Evolutionary conservation across 371 early-diverging fungal genomes (phyloP).

Genomic region (Rhizomucor miehei): DNA sequence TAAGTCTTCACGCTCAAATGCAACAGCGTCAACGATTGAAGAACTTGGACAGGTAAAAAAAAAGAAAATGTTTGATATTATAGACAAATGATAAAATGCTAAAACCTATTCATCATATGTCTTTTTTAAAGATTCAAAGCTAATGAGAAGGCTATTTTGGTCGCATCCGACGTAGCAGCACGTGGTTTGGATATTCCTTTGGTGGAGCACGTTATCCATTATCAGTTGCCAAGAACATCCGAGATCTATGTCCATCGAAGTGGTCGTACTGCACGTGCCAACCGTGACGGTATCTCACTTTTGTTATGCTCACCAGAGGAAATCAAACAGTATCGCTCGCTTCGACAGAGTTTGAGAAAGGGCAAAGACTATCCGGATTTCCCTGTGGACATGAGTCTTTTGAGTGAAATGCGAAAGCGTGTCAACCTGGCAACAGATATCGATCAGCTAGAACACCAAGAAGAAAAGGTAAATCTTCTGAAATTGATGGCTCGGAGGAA

Average conservation of each 20-base stretch:
- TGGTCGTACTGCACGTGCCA: conserved; percentile 90
- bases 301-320: conserved; percentile 86
- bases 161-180: conserved; percentile 91
- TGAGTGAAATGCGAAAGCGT: conserved; percentile 65
- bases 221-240: conserved; percentile 80
- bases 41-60: conserved; percentile 75
- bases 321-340: conserved; percentile 68
- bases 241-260: conserved; percentile 88
- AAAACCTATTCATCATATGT: no score
- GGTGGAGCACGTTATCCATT: conserved; percentile 87
- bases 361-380: conserved; percentile 63
- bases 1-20: conserved; percentile 91
- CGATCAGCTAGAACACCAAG: conserved; percentile 73
- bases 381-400: conserved; percentile 62
- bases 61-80: neutral
- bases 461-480: conserved; percentile 52
- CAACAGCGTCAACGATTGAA: conserved; percentile 93
- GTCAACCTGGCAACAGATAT: conserved; percentile 77
- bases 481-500: neutral
- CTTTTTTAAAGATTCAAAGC: conserved; percentile 78
- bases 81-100: no score
- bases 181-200: conserved; percentile 88
- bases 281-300: conserved; percentile 79
- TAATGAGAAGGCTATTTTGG: conserved; percentile 66
- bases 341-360: conserved; percentile 75